These are phyloP conservation scores for Dactylonectria estremocensis DNA, from an alignment of 2,329 filamentous ascomycete genomes.

Conservation along the genomic window DNA sequence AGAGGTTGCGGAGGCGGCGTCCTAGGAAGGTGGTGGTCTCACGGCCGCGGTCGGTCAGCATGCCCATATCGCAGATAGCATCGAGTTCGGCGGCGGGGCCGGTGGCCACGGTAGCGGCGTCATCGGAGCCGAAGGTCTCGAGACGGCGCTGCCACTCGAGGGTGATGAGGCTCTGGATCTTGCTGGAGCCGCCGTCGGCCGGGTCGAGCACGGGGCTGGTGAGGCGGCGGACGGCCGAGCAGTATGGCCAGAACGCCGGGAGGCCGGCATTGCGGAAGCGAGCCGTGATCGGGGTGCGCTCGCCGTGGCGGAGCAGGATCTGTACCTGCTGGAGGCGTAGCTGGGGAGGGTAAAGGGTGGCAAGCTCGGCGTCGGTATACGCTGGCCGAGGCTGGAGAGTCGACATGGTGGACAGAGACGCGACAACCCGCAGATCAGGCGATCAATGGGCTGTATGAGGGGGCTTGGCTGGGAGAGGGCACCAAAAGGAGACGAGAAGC, in stretches of 20 bases:
- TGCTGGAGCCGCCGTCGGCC: slow-evolving; percentile 50
- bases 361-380: slow-evolving; percentile 86
- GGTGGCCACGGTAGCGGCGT: slow-evolving; percentile 78
- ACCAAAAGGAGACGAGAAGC: not conserved
- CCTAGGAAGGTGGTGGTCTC: slow-evolving; percentile 81
- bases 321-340: slow-evolving; percentile 93
- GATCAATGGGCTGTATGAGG: not conserved
- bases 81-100: slow-evolving; percentile 82
- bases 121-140: slow-evolving; percentile 83
- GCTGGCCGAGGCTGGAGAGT: slow-evolving; percentile 80
- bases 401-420: slow-evolving; percentile 73
- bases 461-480: not conserved
- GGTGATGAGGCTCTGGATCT: slow-evolving; percentile 54
- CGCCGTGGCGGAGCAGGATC: slow-evolving; percentile 84
- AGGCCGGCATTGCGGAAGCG: slow-evolving; percentile 86
- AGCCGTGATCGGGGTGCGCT: slow-evolving; percentile 87
- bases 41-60: slow-evolving; percentile 82
- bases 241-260: slow-evolving; percentile 90
- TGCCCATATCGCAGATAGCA: slow-evolving; percentile 83
- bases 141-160: slow-evolving; percentile 79
- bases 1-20: slow-evolving; percentile 77
- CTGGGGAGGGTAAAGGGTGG: slow-evolving; percentile 82
- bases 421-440: not conserved
- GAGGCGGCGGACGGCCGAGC: slow-evolving; percentile 81
- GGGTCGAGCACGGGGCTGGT: slow-evolving; percentile 66